Evolutionary conservation across 306 rosid genomes (phyloP).

Genomic region (Medicago truncatula): MtrunA17r5.0-ANR NC_053042.1:2476501-2477000

Average conservation of each 20-base stretch:
- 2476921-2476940: no score
- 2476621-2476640: slow-evolving; percentile 23
- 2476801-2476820: neutral
- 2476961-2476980: no score
- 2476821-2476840: neutral
- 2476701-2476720: slow-evolving; percentile 18
- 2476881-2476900: no score
- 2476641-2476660: slow-evolving; percentile 13
- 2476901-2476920: no score
- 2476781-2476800: neutral
- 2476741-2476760: slow-evolving; percentile 3
- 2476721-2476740: slow-evolving; percentile 30
- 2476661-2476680: slow-evolving; percentile 13
- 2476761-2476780: slow-evolving; percentile 16
- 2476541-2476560: slow-evolving; percentile 4
- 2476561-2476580: slow-evolving; percentile 28
- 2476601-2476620: slow-evolving; percentile 13
- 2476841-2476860: slow-evolving; percentile 16
- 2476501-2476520: slow-evolving; percentile 20
- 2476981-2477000: no score
- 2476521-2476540: slow-evolving; percentile 10
- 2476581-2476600: neutral
- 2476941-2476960: no score
- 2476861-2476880: neutral
- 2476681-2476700: slow-evolving; percentile 4